Evolutionary conservation across 1,139 yeast species (phyloP).

Genomic region (Geotrichum siamense): DNA sequence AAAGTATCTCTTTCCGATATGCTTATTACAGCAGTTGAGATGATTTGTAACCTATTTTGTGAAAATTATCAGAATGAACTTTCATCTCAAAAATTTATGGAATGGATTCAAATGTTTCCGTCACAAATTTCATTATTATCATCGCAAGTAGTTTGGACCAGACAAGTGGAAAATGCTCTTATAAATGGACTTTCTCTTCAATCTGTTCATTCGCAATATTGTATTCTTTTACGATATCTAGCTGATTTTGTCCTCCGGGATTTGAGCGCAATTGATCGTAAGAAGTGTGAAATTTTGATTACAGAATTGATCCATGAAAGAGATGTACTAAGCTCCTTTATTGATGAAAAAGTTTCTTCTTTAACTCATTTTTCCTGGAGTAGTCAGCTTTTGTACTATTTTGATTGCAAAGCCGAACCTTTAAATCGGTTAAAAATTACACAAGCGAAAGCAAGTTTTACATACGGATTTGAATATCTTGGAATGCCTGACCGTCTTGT

Average conservation of each 20-base stretch:
- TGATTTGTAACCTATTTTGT: conserved; percentile 21
- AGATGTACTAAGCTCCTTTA: conserved; percentile 37
- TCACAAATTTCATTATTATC: conserved; percentile 55
- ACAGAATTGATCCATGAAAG: conserved; percentile 63
- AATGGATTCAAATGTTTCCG: conserved; percentile 42
- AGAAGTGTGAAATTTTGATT: conserved; percentile 51
- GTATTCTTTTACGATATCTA: conserved; percentile 27
- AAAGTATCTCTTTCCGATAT: conserved; percentile 39
- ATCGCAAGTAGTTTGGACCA: conserved; percentile 54
- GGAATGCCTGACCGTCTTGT: conserved; percentile 74
- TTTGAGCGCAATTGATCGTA: conserved; percentile 36
- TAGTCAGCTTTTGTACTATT: conserved; percentile 48
- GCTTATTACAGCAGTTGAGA: conserved; percentile 31
- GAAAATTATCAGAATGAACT: conserved; percentile 16
- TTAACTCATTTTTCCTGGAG: conserved; percentile 42
- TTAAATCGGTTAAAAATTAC: conserved; percentile 39
- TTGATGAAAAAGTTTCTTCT: conserved; percentile 19
- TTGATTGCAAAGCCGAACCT: conserved; percentile 31
- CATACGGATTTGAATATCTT: conserved; percentile 76
- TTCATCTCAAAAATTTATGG: conserved; percentile 20
- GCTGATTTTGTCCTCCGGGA: conserved; percentile 34
- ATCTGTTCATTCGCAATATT: conserved; percentile 18
- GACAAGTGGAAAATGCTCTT: conserved; percentile 35
- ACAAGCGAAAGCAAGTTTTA: conserved; percentile 48
- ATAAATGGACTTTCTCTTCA: conserved; percentile 11